These are phyloP conservation scores for Cutaneotrichosporon sp. DNA, from an alignment of 1,284 basidiomycete species.

Conservation along the genomic window DNA sequence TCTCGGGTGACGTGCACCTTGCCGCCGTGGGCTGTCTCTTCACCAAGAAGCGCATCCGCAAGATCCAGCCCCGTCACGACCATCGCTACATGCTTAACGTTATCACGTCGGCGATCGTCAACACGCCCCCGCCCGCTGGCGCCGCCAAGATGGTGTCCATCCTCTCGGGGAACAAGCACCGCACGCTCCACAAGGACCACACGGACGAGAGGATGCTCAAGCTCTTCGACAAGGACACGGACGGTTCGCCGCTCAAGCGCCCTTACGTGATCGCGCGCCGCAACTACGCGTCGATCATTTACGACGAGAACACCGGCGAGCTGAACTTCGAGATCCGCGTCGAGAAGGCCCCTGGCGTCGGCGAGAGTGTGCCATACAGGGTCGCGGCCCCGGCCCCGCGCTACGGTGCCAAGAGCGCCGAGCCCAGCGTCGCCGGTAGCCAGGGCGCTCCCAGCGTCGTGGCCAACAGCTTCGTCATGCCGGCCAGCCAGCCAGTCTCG, in stretches of 20 bases:
- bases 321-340: constrained; percentile 85
- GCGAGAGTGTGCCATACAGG: constrained; percentile 69
- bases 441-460: not conserved
- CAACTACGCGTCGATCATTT: constrained; percentile 84
- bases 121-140: constrained; percentile 67
- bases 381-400: constrained; percentile 39
- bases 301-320: constrained; percentile 64
- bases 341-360: constrained; percentile 77
- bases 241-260: constrained; percentile 60
- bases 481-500: not conserved
- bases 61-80: constrained; percentile 61
- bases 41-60: constrained; percentile 55
- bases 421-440: not conserved
- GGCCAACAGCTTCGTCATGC: not conserved
- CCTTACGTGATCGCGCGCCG: constrained; percentile 61
- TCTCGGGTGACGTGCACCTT: constrained; percentile 92
- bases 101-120: constrained; percentile 55
- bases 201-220: constrained; percentile 87
- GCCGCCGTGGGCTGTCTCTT: constrained; percentile 78
- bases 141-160: constrained; percentile 79
- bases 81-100: constrained; percentile 83
- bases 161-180: constrained; percentile 79
- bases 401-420: not conserved
- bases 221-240: constrained; percentile 74
- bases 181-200: constrained; percentile 64